Evolutionary conservation across 176 grass and related monocot genomes (phyloP).

Genomic region (Triticum urartu): DNA sequence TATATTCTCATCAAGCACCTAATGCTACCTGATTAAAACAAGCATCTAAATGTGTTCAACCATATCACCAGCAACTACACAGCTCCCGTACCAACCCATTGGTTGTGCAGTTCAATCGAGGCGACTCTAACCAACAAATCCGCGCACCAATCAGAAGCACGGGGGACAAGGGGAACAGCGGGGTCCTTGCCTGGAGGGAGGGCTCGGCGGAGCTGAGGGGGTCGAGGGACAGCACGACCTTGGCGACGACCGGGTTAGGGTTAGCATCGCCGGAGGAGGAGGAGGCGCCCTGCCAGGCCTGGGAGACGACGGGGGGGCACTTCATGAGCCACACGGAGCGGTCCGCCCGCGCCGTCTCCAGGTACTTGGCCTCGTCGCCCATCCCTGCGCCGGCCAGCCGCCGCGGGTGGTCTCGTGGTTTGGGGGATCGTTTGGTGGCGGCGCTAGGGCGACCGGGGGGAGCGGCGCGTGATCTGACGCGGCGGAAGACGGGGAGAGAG

Average conservation of each 20-base stretch:
- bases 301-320: constrained; percentile 81
- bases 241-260: constrained; percentile 64
- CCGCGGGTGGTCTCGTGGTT: neutral
- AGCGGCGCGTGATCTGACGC: neutral
- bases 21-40: neutral
- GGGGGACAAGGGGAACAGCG: neutral
- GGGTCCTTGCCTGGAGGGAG: constrained; percentile 18
- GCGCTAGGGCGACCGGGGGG: neutral
- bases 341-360: constrained; percentile 75
- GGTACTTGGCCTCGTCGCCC: constrained; percentile 68
- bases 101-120: neutral
- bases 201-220: constrained; percentile 49
- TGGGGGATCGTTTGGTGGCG: neutral
- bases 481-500: neutral
- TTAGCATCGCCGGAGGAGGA: constrained; percentile 33
- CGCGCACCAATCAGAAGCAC: neutral
- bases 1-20: neutral
- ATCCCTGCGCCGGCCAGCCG: constrained; percentile 5
- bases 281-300: constrained; percentile 63
- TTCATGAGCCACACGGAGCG: constrained; percentile 97
- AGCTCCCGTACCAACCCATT: neutral
- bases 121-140: neutral
- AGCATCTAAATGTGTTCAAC: neutral
- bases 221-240: constrained; percentile 91
- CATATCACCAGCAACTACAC: neutral